Conservation (phyloP, 306 rosid genomes). For the Albizia julibrissin region DNA sequence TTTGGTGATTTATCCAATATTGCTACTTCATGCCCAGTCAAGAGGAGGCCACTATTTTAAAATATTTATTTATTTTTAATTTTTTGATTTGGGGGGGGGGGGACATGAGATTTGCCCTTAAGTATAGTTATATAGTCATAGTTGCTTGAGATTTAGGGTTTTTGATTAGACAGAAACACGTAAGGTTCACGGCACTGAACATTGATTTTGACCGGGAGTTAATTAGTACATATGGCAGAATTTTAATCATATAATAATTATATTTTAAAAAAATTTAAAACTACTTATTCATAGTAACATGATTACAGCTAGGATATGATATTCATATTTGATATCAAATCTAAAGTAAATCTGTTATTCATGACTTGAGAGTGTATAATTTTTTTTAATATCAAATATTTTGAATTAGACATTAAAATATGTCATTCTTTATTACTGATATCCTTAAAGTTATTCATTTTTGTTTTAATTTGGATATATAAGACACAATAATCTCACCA, state of each 20-base stretch:
- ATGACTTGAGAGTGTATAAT: neutral
- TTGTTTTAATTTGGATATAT: neutral
- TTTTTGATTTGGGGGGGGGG: neutral
- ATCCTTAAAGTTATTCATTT: neutral
- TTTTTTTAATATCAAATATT: too few relatives aligned
- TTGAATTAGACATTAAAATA: too few relatives aligned
- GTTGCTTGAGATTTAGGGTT: neutral
- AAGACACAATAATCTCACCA: neutral
- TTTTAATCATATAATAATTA: neutral
- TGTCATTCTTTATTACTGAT: neutral
- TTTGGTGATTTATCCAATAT: neutral
- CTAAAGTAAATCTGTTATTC: too few relatives aligned
- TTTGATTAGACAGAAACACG: neutral
- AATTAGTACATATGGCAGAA: neutral
- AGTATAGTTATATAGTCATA: neutral
- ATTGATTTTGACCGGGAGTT: slow-evolving; percentile 1
- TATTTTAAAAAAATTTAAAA: neutral
- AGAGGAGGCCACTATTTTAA: neutral
- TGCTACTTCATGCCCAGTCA: neutral
- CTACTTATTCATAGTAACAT: neutral
- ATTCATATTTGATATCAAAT: neutral
- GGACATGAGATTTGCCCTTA: neutral
- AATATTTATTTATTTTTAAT: neutral
- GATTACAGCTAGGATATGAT: neutral
- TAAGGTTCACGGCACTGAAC: neutral